These are phyloP conservation scores for Elsinoe fawcettii DNA, from an alignment of 2,329 filamentous ascomycete species.

Conservation along the genomic window DNA sequence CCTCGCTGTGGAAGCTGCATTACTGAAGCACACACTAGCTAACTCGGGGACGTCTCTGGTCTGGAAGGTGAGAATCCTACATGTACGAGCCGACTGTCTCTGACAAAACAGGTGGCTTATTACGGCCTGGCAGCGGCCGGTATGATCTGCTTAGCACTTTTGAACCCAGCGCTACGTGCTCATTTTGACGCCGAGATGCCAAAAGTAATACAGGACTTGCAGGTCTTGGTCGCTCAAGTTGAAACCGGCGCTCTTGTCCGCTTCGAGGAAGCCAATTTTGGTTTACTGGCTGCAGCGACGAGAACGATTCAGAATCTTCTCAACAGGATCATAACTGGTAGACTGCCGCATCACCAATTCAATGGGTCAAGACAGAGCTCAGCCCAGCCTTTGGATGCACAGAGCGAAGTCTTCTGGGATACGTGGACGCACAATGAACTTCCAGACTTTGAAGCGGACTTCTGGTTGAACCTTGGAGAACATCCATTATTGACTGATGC, in stretches of 20 bases:
- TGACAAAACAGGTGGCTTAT: constrained; percentile 24
- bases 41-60: constrained; percentile 30
- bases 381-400: constrained; percentile 15
- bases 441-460: constrained; percentile 27
- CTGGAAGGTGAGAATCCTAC: constrained; percentile 27
- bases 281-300: constrained; percentile 25
- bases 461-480: constrained; percentile 28
- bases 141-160: constrained; percentile 26
- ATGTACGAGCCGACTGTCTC: no score
- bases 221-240: constrained; percentile 28
- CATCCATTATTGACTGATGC: constrained; percentile 22
- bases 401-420: constrained; percentile 18
- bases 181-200: constrained; percentile 13
- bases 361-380: background rate
- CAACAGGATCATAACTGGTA: constrained; percentile 16
- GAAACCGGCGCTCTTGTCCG: constrained; percentile 26
- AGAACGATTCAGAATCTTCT: constrained; percentile 27
- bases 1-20: constrained; percentile 26
- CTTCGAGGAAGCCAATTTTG: constrained; percentile 26
- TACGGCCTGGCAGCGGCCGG: constrained; percentile 33
- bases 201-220: constrained; percentile 27
- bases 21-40: constrained; percentile 26
- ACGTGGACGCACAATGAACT: constrained; percentile 17
- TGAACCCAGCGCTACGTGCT: constrained; percentile 19
- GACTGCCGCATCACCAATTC: constrained; percentile 1